Conservation (phyloP, 2,329 filamentous ascomycete species). For the Sarocladium strictum region DNA sequence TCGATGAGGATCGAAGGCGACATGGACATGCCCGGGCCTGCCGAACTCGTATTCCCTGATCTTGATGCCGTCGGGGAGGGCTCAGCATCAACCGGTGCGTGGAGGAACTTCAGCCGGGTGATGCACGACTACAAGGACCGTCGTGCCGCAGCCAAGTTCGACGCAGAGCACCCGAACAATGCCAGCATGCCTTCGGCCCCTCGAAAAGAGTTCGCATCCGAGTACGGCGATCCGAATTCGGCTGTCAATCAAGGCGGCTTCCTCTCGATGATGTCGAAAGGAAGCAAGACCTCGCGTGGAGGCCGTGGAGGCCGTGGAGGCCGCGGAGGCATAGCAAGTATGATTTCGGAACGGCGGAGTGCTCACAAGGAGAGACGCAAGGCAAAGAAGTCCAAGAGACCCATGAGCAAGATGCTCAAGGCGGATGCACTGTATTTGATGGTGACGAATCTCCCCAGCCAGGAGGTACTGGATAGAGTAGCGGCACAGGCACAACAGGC, state of each 20-base stretch:
- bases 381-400: constrained; percentile 1
- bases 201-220: constrained; percentile 7
- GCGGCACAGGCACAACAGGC: constrained; percentile 5
- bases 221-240: constrained; percentile 8
- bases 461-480: constrained; percentile 2
- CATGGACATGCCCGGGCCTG: background rate
- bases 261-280: constrained; percentile 5
- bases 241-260: constrained; percentile 6
- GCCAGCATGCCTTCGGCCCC: constrained; percentile 7
- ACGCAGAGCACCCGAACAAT: constrained; percentile 4
- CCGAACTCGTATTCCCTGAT: constrained; percentile 1
- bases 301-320: background rate
- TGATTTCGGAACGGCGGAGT: background rate
- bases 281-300: constrained; percentile 3
- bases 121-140: constrained; percentile 9
- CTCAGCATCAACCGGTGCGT: background rate
- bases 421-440: constrained; percentile 8
- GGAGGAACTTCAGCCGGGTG: constrained; percentile 3
- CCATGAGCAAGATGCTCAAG: constrained; percentile 4
- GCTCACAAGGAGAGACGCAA: background rate
- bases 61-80: background rate
- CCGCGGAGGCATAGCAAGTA: background rate
- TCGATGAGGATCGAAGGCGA: constrained; percentile 10
- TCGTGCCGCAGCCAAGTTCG: constrained; percentile 8
- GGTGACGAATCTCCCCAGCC: constrained; percentile 8